These are phyloP conservation scores for Claviceps sp. DNA, from an alignment of 2,329 filamentous ascomycete genomes.

Conservation along the genomic window DNA sequence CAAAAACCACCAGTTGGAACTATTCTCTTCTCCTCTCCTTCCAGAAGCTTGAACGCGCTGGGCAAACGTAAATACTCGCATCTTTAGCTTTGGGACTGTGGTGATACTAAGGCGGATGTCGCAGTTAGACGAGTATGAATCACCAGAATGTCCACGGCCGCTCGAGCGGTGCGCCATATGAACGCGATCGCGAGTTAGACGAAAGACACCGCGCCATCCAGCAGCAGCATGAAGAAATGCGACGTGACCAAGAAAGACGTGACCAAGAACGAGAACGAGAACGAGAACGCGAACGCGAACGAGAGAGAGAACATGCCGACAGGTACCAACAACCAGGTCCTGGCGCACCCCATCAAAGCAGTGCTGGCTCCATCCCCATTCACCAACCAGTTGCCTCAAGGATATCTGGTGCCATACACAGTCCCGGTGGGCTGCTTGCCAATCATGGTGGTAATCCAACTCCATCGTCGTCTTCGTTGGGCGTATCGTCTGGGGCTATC, in stretches of 20 bases:
- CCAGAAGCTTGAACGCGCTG: background rate
- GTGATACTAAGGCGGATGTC: conserved; percentile 2
- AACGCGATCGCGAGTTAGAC: conserved; percentile 35
- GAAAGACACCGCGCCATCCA: conserved; percentile 33
- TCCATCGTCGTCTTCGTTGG: conserved; percentile 38
- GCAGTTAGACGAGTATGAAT: conserved; percentile 27
- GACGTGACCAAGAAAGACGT: conserved; percentile 35
- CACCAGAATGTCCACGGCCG: conserved; percentile 30
- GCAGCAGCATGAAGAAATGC: conserved; percentile 35
- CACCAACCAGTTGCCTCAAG: conserved; percentile 88
- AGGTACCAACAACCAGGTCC: conserved; percentile 49
- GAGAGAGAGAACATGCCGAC: conserved; percentile 36
- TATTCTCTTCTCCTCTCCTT: background rate
- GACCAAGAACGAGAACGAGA: conserved; percentile 29
- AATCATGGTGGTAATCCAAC: conserved; percentile 49
- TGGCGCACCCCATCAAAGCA: conserved; percentile 55
- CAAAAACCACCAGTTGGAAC: background rate
- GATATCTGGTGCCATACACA: conserved; percentile 71
- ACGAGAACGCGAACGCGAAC: conserved; percentile 45
- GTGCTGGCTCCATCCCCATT: conserved; percentile 75
- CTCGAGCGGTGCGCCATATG: conserved; percentile 27
- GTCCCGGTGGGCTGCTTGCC: conserved; percentile 74
- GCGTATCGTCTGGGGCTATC: conserved; percentile 36
- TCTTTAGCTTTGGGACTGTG: background rate
- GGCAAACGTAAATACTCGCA: background rate